Evolutionary conservation across 164 flowering plant genomes (phyloP).

Genomic region (Annona cherimola): DNA sequence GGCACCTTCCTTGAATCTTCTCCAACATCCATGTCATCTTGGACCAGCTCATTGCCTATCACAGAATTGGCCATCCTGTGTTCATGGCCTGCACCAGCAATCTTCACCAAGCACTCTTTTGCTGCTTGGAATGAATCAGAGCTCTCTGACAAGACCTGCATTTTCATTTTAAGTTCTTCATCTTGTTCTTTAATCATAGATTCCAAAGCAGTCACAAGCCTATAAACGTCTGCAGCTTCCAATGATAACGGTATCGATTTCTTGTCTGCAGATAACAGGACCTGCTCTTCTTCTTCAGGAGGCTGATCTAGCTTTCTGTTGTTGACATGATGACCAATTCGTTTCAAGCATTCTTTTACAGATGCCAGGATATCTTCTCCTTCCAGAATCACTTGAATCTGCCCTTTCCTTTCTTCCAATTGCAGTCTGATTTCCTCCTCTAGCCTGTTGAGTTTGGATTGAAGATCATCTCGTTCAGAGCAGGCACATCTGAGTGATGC

Average conservation of each 20-base stretch:
- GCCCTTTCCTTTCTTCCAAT: conserved; percentile 19
- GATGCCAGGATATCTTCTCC: conserved; percentile 15
- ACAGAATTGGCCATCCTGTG: conserved; percentile 17
- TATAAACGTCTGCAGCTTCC: conserved; percentile 14
- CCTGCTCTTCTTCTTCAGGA: conserved; percentile 6
- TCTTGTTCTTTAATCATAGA: conserved; percentile 20
- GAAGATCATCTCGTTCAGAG: conserved; percentile 25
- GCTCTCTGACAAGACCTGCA: conserved; percentile 10
- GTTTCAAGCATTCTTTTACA: conserved; percentile 30
- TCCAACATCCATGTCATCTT: conserved; percentile 15
- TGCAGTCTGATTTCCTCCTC: conserved; percentile 13
- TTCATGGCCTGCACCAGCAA: conserved; percentile 27
- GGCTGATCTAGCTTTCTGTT: conserved; percentile 21
- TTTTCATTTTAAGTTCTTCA: conserved; percentile 18
- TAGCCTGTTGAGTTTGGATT: conserved; percentile 11
- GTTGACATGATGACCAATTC: conserved; percentile 26
- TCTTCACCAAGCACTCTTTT: conserved; percentile 32
- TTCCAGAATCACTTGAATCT: conserved; percentile 9
- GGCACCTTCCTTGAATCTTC: conserved; percentile 23
- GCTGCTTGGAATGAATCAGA: conserved; percentile 17
- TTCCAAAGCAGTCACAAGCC: conserved; percentile 28
- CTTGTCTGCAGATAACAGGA: conserved; percentile 17
- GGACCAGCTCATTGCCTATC: conserved; percentile 15
- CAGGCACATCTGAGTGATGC: not conserved
- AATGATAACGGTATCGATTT: conserved; percentile 20